Evolutionary conservation across 768 basidiomycete genomes (phyloP), one percentile per base, ranked within the genome.

Genomic region (Lactarius psammicola): DNA sequence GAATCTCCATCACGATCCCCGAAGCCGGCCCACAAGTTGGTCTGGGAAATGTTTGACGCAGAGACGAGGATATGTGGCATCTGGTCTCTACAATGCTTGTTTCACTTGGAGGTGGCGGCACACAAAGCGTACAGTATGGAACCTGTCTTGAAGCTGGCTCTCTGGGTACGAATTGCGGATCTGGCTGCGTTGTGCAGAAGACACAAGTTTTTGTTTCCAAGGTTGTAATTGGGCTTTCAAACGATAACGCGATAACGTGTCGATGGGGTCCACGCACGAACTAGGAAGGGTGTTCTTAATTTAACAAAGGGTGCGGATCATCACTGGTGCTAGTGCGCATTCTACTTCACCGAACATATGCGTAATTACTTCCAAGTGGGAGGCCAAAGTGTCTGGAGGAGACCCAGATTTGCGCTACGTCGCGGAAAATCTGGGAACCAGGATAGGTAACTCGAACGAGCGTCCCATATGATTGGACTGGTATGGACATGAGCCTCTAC

Each of bases 211-310:
- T 89, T 34, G 82, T 84, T 20, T 86, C 88, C 18, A 40, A 40
- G 17, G 88, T 79, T 3, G 82, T 90, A 15, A 89, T 90, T 73
- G 88, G 81, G 0, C 71, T 87, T 42, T 85, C 87, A 6, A 80
- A 76, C n/a, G n/a, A n/a, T n/a, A n/a, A n/a, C n/a, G 34, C 31
- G 67, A 75, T 5, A 70, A 64, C 3, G 77, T 71, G 8, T 71
- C 76, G n/a, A 71, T 36, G 34, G 34, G 34, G 34, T 36, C 13
- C 34, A n/a, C n/a, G n/a, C n/a, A n/a, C n/a, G n/a, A n/a, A n/a
- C n/a, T n/a, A n/a, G n/a, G n/a, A n/a, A n/a, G n/a, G n/a, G n/a
- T n/a, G n/a, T n/a, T 36, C 34, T 13, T 13, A n/a, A n/a, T 34
- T 36, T 36, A 38, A 38, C 13, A 17, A 38, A 15, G 17, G 17